Evolutionary conservation across 805 yeast genomes (phyloP), one percentile per base, ranked within the genome.

Genomic region (Nakazawaea holstii): DNA sequence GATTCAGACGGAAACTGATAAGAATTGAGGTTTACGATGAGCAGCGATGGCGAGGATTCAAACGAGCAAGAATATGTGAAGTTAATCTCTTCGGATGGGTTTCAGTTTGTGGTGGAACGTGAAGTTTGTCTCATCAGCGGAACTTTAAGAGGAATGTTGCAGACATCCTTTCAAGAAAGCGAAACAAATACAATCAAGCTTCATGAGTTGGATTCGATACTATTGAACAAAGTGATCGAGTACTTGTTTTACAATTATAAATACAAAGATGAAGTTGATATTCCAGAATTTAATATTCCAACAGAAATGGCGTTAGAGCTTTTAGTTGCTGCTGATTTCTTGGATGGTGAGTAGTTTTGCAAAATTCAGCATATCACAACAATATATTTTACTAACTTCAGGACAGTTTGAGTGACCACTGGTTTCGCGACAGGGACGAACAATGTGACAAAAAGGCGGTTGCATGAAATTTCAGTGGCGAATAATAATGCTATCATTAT

Each of bases 301-400:
- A 91, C 97, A 0, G 97, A 89, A 55, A 77, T 92, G 79, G 96
- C 98, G 0, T 69, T 92, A 52, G 98, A 94, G 60, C 68, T 92
- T 54, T 66, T 94, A 39, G 92, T 94, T 33, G 96, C 96, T 26
- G 96, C 98, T 1, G 99, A 94, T 61, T 92, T 79, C 61, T 67
- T 89, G 56, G 92, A 87, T 55, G 82, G 46, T 48, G 29, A 39
- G 50, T 43, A 15, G 8, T 26, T 27, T 7, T 28, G n/a, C n/a
- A 9, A 10, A 15, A 8, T 33, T 20, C 11, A 5, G 11, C 11
- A 10, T 10, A 30, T 30, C n/a, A 9, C n/a, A 9, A 10, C 32
- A 10, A 3, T 9, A 30, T 30, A 10, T 30, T 30, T 30, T 30
- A 30, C 32, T 30, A 30, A 30, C 32, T 20, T 20, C 5, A 20